Percentiles rank a stretch among this genome's conserved stretches.
phyloP scores from a whole-genome alignment of 2,329 filamentous ascomycete species.

The Albifimbria verrucaria region DNA sequence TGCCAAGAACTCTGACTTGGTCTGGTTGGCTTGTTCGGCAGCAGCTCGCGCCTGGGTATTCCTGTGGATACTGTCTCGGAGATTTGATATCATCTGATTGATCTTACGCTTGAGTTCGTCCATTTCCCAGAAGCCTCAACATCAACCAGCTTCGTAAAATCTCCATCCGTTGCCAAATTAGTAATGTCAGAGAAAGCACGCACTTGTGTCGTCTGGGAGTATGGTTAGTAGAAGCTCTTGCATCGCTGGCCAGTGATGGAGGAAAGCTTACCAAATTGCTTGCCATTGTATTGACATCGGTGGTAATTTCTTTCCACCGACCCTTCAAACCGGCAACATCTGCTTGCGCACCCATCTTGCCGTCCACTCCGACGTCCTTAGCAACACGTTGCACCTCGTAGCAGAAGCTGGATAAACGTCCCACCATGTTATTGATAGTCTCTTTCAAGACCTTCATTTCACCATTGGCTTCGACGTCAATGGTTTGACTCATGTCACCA shows the following conservation, averaged over 20 bases:
- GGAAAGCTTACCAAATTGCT: slow-evolving; percentile 52
- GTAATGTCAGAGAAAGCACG: slow-evolving; percentile 97
- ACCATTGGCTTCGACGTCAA: slow-evolving; percentile 90
- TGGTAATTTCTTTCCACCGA: slow-evolving; percentile 97
- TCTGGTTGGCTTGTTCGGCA: slow-evolving; percentile 94
- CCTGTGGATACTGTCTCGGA: slow-evolving; percentile 92
- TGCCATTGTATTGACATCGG: slow-evolving; percentile 92
- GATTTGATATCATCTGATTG: slow-evolving; percentile 97
- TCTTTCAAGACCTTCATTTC: slow-evolving; percentile 93
- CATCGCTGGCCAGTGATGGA: not conserved
- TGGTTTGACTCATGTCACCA: slow-evolving; percentile 93
- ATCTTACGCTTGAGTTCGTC: slow-evolving; percentile 98
- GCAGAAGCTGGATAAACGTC: slow-evolving; percentile 90
- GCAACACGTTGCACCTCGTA: slow-evolving; percentile 94
- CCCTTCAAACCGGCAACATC: slow-evolving; percentile 91
- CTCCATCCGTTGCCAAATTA: slow-evolving; percentile 93
- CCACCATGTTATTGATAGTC: slow-evolving; percentile 99
- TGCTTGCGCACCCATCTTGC: slow-evolving; percentile 97
- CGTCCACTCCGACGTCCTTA: slow-evolving; percentile 94
- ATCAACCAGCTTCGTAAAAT: slow-evolving; percentile 95
- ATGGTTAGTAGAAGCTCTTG: slow-evolving; percentile 22
- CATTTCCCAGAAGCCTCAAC: slow-evolving; percentile 99
- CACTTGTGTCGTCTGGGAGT: slow-evolving; percentile 83
- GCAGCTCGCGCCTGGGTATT: slow-evolving; percentile 95
- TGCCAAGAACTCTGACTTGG: slow-evolving; percentile 95